phyloP scores from a whole-genome alignment of 2,329 filamentous ascomycete genomes.

The Ascochyta lentis region DNA sequence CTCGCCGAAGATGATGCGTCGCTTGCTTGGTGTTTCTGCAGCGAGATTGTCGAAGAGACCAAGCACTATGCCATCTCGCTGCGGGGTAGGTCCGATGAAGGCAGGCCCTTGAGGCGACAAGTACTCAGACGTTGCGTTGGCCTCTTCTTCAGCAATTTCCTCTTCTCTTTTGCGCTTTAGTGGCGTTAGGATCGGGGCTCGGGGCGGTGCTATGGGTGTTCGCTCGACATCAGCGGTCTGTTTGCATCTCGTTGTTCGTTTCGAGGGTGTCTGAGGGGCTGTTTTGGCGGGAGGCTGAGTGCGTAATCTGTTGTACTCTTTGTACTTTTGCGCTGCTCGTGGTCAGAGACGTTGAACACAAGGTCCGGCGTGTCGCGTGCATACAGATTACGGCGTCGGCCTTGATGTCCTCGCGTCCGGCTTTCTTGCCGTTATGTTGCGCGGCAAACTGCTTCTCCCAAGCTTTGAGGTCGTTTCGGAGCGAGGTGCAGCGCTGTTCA shows the following conservation, averaged over 20 bases:
- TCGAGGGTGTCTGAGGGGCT: constrained; percentile 43
- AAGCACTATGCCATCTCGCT: constrained; percentile 77
- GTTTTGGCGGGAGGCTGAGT: constrained; percentile 35
- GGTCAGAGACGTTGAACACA: constrained; percentile 17
- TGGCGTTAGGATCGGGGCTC: constrained; percentile 31
- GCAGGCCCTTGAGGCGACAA: constrained; percentile 42
- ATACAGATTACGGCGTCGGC: constrained; percentile 73
- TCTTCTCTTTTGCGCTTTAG: constrained; percentile 43
- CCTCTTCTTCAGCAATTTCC: constrained; percentile 20
- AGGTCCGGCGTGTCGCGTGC: constrained; percentile 23
- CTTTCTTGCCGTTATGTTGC: constrained; percentile 70
- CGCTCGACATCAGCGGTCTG: constrained; percentile 26
- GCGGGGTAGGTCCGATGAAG: constrained; percentile 76
- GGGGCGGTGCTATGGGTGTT: constrained; percentile 36
- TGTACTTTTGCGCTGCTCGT: constrained; percentile 72
- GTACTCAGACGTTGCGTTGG: constrained; percentile 20
- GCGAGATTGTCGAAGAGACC: constrained; percentile 78
- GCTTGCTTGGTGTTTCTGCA: constrained; percentile 54
- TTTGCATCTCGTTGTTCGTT: constrained; percentile 34
- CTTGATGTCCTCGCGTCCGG: constrained; percentile 78
- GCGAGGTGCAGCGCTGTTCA: constrained; percentile 80
- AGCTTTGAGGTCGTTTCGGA: constrained; percentile 74
- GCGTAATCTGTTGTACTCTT: constrained; percentile 73
- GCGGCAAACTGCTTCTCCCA: constrained; percentile 75
- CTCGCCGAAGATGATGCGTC: constrained; percentile 37